Conservation (phyloP, 1,139 yeast genomes). For the Lizanozyma gosingica region DNA sequence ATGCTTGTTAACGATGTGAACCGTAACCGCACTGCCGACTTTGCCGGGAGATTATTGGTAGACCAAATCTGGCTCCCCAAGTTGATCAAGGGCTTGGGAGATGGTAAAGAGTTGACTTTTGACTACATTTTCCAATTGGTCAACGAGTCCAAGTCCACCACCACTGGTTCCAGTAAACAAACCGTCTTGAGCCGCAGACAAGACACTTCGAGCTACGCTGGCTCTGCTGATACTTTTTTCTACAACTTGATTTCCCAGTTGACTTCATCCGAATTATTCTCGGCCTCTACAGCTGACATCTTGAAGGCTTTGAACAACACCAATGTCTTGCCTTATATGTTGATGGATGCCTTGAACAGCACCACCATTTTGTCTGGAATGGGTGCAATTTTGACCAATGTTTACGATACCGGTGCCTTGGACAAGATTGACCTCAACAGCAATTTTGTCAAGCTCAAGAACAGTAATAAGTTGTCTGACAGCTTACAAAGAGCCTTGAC, state of each 20-base stretch:
- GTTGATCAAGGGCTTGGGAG: slow-evolving; percentile 23
- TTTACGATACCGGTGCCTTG: slow-evolving; percentile 28
- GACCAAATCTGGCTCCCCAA: slow-evolving; percentile 20
- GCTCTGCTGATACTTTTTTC: slow-evolving; percentile 26
- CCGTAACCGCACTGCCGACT: slow-evolving; percentile 16
- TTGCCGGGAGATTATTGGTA: slow-evolving; percentile 18
- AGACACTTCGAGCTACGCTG: slow-evolving; percentile 14
- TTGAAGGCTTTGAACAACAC: slow-evolving; percentile 26
- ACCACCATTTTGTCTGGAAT: slow-evolving; percentile 16
- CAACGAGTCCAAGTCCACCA: slow-evolving; percentile 10
- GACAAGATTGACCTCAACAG: slow-evolving; percentile 19
- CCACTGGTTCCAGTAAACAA: slow-evolving; percentile 3
- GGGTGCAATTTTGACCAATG: slow-evolving; percentile 16
- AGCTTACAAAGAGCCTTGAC: slow-evolving; percentile 20
- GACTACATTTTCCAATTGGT: slow-evolving; percentile 18
- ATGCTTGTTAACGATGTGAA: slow-evolving; percentile 23
- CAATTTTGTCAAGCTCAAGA: slow-evolving; percentile 17
- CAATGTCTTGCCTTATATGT: slow-evolving; percentile 21
- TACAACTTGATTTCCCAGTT: slow-evolving; percentile 23
- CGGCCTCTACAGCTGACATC: slow-evolving; percentile 17
- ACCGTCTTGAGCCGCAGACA: slow-evolving; percentile 8
- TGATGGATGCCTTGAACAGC: slow-evolving; percentile 19
- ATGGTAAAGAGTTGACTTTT: slow-evolving; percentile 21
- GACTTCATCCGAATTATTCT: slow-evolving; percentile 17
- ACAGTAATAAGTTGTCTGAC: slow-evolving; percentile 15